Conservation (phyloP, 2,329 filamentous ascomycete genomes). For the Thelonectria discophora region DNA sequence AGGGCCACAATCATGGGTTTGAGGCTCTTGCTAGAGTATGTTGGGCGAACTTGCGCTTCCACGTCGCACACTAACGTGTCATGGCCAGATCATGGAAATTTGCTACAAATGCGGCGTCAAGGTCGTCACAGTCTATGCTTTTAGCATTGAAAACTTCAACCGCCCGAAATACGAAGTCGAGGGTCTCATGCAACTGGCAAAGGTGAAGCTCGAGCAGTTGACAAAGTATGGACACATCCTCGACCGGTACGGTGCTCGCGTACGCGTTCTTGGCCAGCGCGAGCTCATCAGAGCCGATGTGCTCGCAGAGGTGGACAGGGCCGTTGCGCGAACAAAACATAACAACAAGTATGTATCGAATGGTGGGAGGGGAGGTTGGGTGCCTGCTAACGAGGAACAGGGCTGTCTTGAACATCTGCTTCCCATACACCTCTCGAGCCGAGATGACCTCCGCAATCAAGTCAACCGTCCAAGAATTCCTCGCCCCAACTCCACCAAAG, state of each 20-base stretch:
- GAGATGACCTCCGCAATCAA: conserved; percentile 93
- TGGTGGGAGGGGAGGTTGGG: not conserved
- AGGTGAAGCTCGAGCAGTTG: conserved; percentile 91
- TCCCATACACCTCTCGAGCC: conserved; percentile 94
- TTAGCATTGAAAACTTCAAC: conserved; percentile 99
- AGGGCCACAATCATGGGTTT: conserved; percentile 95
- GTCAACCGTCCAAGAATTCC: conserved; percentile 87
- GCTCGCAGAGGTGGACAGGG: conserved; percentile 84
- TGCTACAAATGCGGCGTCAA: conserved; percentile 98
- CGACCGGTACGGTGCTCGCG: conserved; percentile 88
- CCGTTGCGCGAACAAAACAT: conserved; percentile 84
- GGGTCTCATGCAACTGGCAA: conserved; percentile 96
- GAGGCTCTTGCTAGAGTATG: conserved; percentile 88
- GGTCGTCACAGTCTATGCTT: conserved; percentile 97
- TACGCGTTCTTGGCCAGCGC: conserved; percentile 85
- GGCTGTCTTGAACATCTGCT: conserved; percentile 86
- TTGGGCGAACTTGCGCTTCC: conserved; percentile 51
- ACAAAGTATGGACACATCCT: conserved; percentile 92
- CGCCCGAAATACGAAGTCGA: conserved; percentile 96
- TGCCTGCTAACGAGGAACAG: conserved; percentile 46
- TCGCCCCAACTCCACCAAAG: conserved; percentile 71
- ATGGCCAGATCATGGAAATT: conserved; percentile 82
- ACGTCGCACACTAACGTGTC: conserved; percentile 16
- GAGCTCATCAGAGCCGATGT: conserved; percentile 88
- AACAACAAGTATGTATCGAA: conserved; percentile 73